Conservation (phyloP, 371 early-diverging fungal genomes). For the Catenaria anguillulae region DNA sequence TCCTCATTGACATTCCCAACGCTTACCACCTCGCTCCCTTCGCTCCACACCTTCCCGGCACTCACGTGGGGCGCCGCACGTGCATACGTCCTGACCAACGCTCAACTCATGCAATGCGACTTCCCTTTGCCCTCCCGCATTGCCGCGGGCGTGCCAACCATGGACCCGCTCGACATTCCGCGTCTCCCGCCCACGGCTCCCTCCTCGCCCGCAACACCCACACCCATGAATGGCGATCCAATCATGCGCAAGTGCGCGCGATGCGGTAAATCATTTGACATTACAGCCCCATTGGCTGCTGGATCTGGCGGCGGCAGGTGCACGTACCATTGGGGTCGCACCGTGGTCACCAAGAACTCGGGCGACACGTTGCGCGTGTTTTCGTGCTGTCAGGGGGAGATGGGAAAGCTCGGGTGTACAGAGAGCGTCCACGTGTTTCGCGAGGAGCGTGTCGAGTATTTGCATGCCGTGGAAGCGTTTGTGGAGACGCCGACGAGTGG, state of each 20-base stretch:
- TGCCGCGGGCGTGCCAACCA: too few relatives aligned
- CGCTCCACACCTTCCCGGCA: too few relatives aligned
- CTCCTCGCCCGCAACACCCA: too few relatives aligned
- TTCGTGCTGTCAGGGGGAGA: neutral
- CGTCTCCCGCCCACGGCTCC: too few relatives aligned
- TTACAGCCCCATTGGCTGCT: neutral
- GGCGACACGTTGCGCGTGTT: neutral
- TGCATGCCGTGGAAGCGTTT: neutral
- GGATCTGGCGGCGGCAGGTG: neutral
- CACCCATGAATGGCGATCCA: too few relatives aligned
- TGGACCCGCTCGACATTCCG: too few relatives aligned
- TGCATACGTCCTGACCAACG: too few relatives aligned
- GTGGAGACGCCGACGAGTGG: neutral
- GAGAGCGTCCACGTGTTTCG: neutral
- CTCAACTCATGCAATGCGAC: too few relatives aligned
- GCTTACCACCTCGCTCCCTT: too few relatives aligned
- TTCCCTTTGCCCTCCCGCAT: too few relatives aligned
- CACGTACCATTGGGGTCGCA: neutral
- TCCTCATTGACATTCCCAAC: too few relatives aligned
- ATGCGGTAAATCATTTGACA: neutral
- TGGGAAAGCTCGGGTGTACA: neutral
- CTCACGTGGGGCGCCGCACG: too few relatives aligned
- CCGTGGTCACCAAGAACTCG: neutral
- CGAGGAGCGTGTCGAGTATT: neutral
- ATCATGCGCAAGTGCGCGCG: neutral